Conservation (phyloP, 129 eudicot species). For the Tagetes patula region DNA sequence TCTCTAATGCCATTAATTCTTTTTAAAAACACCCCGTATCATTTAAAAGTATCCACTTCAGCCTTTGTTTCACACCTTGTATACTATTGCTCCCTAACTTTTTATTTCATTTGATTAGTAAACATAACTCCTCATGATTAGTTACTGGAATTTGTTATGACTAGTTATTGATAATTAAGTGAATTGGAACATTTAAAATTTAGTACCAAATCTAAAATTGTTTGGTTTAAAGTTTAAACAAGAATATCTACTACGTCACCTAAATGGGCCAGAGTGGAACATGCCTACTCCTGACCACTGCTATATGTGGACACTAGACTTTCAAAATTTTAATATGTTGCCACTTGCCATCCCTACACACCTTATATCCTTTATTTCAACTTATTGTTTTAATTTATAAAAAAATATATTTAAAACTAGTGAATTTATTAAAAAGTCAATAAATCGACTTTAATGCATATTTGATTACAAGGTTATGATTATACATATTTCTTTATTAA, state of each 20-base stretch:
- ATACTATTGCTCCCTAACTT: no score
- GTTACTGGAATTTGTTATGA: neutral
- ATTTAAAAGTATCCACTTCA: no score
- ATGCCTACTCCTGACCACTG: conserved; percentile 33
- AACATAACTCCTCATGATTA: neutral
- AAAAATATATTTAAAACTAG: no score
- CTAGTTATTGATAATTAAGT: conserved; percentile 1
- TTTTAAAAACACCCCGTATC: no score
- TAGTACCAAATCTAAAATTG: neutral
- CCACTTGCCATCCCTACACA: neutral
- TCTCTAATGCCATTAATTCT: no score
- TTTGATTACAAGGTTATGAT: no score
- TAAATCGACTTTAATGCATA: no score
- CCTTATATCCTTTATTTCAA: neutral
- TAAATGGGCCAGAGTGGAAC: conserved; percentile 19
- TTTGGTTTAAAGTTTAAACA: neutral
- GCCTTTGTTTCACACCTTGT: no score
- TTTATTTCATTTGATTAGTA: neutral
- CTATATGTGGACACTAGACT: conserved; percentile 15
- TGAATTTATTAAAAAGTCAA: no score
- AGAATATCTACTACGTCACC: conserved; percentile 11
- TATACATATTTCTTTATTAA: no score
- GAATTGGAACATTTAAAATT: neutral
- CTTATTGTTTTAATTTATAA: neutral
- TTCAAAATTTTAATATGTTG: neutral